phyloP scores from a whole-genome alignment of 257 asterid genomes.

The Plantago major region DNA sequence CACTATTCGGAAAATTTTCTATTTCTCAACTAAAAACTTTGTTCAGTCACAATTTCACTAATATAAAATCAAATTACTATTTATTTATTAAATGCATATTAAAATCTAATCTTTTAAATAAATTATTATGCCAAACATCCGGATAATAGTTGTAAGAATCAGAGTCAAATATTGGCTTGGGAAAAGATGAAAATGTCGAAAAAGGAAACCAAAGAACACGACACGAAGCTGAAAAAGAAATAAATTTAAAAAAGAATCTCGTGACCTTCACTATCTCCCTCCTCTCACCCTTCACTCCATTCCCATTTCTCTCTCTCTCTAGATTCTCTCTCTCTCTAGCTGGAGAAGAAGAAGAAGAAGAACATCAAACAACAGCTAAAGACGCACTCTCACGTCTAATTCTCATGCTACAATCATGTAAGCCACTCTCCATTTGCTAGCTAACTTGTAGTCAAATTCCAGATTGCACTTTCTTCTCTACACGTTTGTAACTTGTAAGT shows the following conservation, averaged over 20 bases:
- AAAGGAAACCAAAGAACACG: too few species aligned
- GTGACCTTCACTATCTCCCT: slow-evolving; percentile 1
- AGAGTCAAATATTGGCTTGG: too few species aligned
- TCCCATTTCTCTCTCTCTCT: slow-evolving; percentile 1
- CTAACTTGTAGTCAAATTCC: neutral
- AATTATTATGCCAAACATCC: too few species aligned
- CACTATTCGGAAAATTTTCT: too few species aligned
- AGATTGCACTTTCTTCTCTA: neutral
- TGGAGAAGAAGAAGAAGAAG: neutral
- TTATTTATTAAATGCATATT: too few species aligned
- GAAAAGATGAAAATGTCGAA: too few species aligned
- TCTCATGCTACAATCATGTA: slow-evolving; percentile 1
- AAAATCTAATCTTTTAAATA: too few species aligned
- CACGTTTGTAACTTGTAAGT: neutral
- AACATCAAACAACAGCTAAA: too few species aligned
- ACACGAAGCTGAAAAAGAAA: neutral
- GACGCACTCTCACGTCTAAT: slow-evolving; percentile 2
- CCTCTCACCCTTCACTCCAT: neutral
- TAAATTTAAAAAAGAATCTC: slow-evolving; percentile 5
- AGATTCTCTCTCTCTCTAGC: neutral
- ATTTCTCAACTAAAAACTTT: too few species aligned
- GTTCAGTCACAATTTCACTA: too few species aligned
- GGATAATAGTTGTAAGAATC: too few species aligned
- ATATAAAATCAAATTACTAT: too few species aligned
- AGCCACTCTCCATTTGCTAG: neutral